A percentile compares a stretch with the other conserved stretches of the same genome.
These are phyloP conservation scores for Amphirosellinia nigrospora DNA, from an alignment of 495 filamentous ascomycete species.

Conservation along the genomic window DNA sequence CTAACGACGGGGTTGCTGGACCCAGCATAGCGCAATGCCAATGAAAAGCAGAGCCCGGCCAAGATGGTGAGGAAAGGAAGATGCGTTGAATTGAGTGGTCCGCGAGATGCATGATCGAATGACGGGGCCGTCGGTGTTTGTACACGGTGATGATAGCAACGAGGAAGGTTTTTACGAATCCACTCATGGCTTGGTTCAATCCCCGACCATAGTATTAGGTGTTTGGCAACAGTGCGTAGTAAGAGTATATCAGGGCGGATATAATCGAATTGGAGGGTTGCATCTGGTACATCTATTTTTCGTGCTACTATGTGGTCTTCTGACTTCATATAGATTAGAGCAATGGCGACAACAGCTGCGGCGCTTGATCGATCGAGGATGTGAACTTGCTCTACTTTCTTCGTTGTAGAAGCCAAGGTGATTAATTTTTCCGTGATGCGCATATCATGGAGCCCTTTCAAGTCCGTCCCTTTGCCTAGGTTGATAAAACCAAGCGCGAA, in stretches of 20 bases:
- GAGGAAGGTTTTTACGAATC: slow-evolving; percentile 75
- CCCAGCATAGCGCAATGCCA: slow-evolving; percentile 88
- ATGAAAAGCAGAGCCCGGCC: slow-evolving; percentile 82
- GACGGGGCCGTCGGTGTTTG: slow-evolving; percentile 25
- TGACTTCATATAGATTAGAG: slow-evolving; percentile 98
- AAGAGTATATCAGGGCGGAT: slow-evolving; percentile 92
- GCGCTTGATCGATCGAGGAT: slow-evolving; percentile 91
- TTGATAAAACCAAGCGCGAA: slow-evolving; percentile 96
- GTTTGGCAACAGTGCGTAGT: slow-evolving; percentile 85
- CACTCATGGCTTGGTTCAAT: slow-evolving; percentile 74
- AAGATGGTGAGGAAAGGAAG: slow-evolving; percentile 93
- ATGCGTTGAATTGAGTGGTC: slow-evolving; percentile 43
- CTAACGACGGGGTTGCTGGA: slow-evolving; percentile 73
- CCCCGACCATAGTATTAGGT: slow-evolving; percentile 91
- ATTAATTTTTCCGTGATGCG: slow-evolving; percentile 86
- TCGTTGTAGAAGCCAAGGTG: slow-evolving; percentile 80
- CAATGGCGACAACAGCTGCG: slow-evolving; percentile 84
- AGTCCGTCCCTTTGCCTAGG: slow-evolving; percentile 83
- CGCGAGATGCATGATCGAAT: slow-evolving; percentile 27
- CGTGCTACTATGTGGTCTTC: slow-evolving; percentile 85
- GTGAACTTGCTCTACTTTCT: slow-evolving; percentile 87
- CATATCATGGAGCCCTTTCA: slow-evolving; percentile 94
- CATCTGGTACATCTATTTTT: slow-evolving; percentile 93
- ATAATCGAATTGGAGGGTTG: slow-evolving; percentile 89
- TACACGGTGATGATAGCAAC: slow-evolving; percentile 62